Evolutionary conservation across 106 monocot genomes (phyloP).

Genomic region (Dendrobium officinale): DNA sequence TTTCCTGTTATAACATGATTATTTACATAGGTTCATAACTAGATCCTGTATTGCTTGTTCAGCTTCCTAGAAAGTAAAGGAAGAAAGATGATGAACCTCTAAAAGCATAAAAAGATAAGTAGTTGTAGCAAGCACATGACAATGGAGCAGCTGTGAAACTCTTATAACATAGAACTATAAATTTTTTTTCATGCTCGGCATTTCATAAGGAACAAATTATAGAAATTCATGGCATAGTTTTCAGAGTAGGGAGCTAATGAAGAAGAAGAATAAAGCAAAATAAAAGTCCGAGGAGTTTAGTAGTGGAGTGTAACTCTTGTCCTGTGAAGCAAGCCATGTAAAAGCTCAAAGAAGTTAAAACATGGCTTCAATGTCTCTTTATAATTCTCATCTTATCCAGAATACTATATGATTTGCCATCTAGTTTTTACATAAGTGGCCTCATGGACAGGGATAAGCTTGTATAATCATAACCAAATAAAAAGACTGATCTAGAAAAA

Average conservation of each 20-base stretch:
- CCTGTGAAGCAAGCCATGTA: too few relatives aligned
- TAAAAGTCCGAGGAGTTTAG: not conserved
- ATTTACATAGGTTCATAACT: not conserved
- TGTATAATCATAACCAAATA: not conserved
- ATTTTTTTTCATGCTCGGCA: not conserved
- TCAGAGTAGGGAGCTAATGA: not conserved
- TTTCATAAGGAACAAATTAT: not conserved
- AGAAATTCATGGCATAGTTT: not conserved
- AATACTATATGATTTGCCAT: not conserved
- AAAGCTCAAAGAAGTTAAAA: not conserved
- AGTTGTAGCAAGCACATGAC: not conserved
- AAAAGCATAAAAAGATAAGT: not conserved
- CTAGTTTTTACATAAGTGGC: not conserved
- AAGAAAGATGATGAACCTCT: not conserved
- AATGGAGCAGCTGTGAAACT: not conserved
- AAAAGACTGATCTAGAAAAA: not conserved
- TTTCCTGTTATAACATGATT: not conserved
- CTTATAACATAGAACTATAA: not conserved
- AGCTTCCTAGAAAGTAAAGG: not conserved
- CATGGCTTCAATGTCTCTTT: not conserved
- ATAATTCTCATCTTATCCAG: not conserved
- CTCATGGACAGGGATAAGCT: not conserved
- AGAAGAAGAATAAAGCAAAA: not conserved
- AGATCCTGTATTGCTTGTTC: not conserved
- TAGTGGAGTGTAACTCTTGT: not conserved